Evolutionary conservation across 441 rosid genomes (phyloP).

Genomic region (Jatropha multifida): DNA sequence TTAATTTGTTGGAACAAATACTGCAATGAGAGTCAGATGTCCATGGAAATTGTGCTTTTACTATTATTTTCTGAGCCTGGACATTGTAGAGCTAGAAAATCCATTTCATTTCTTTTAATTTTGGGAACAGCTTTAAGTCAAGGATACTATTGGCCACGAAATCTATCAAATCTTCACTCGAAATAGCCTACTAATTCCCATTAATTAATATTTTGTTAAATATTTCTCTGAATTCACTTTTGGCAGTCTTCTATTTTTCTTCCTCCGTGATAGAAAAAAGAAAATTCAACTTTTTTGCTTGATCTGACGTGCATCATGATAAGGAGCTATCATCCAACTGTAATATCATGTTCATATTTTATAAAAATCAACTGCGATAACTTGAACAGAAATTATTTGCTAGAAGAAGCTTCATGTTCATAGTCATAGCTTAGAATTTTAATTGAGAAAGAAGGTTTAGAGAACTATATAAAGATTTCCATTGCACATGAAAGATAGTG

Average conservation of each 20-base stretch:
- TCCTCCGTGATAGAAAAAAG: no score
- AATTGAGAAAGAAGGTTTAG: neutral
- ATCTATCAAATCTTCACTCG: neutral
- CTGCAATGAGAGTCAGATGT: neutral
- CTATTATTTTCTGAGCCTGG: neutral
- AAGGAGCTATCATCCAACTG: neutral
- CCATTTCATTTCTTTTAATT: neutral
- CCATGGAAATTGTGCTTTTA: neutral
- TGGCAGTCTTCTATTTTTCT: no score
- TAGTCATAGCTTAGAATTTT: neutral
- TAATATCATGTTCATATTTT: neutral
- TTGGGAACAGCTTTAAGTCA: neutral
- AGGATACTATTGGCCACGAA: neutral
- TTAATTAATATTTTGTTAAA: no score
- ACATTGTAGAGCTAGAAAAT: neutral
- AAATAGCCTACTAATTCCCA: neutral
- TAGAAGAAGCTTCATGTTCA: neutral
- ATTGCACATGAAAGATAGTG: neutral
- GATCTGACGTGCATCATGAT: neutral
- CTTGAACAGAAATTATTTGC: neutral
- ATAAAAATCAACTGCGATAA: no score
- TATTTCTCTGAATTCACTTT: no score
- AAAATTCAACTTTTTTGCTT: neutral
- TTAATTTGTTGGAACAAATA: constrained; percentile 1
- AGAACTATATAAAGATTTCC: neutral